phyloP scores from a whole-genome alignment of 306 rosid species.

The Mucuna pruriens region DNA sequence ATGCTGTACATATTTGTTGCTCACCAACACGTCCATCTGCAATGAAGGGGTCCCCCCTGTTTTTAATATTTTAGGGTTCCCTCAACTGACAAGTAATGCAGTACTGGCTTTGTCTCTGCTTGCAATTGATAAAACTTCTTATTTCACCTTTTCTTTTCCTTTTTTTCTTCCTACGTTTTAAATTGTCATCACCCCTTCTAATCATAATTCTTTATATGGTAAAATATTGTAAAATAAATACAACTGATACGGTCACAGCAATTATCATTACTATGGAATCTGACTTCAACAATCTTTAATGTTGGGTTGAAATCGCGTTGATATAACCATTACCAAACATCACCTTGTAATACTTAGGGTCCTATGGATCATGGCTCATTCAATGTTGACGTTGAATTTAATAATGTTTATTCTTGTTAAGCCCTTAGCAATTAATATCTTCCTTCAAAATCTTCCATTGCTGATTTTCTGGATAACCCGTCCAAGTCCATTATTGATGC shows the following conservation, averaged over 20 bases:
- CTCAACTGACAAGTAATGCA: slow-evolving; percentile 37
- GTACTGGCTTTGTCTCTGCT: slow-evolving; percentile 31
- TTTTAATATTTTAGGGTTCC: slow-evolving; percentile 37
- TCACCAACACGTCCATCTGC: slow-evolving; percentile 56
- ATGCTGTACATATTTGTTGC: slow-evolving; percentile 52
- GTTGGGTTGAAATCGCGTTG: not conserved
- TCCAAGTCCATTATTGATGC: not conserved
- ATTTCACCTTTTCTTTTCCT: not conserved
- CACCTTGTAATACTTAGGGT: slow-evolving; percentile 2
- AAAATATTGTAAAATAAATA: not conserved
- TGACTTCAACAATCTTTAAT: not conserved
- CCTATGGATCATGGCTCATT: not conserved
- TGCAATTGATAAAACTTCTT: not conserved
- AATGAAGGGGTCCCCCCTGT: slow-evolving; percentile 46
- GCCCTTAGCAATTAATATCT: not conserved
- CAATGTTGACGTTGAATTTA: not conserved
- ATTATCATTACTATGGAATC: not conserved
- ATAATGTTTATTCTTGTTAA: not conserved
- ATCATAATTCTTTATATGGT: not conserved
- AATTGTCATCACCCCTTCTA: too few species aligned
- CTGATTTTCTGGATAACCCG: not conserved
- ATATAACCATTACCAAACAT: not conserved
- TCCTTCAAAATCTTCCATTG: not conserved
- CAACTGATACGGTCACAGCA: not conserved
- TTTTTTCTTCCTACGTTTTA: not conserved